Evolutionary conservation across 1,284 basidiomycete species (phyloP), one percentile per base, ranked within the genome.

Genomic region (Coniophora puteana): DNA sequence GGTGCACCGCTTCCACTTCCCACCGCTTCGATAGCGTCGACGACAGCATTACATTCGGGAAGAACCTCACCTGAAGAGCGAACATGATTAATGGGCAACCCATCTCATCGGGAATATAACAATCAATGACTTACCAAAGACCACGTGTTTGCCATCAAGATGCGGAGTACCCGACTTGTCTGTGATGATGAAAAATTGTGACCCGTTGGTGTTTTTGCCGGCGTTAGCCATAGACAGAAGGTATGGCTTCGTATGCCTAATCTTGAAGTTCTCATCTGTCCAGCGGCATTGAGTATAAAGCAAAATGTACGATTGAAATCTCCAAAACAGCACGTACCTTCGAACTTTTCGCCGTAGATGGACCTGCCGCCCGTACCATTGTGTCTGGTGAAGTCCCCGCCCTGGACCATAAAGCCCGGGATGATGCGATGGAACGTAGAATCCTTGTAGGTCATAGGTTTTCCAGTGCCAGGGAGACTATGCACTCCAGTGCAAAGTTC

Each of bases 291-390:
- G 11, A 45, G 40, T 30, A 13, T 28, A 20, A 18, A 27, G 13
- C 20, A 8, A 45, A 25, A 44, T 21, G 20, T 30, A 18, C 21
- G 16, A 11, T 13, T n/a, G 26, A 12, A 18, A 7, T 16, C n/a
- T 4, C 5, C 12, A 17, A 35, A 37, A 32, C 28, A 52, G 38
- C 16, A 51, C 68, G 46, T 38, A 83, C 84, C 85, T n/a, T 53
- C 63, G 50, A 89, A 92, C 58, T 87, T 91, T 51, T 80, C 76
- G 50, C 94, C 93, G 54, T 94, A 97, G 65, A 98, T 97, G 20
- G 85, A 91, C 66, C 85, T 86, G 41, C 90, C 91, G 46, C 95
- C 94, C 1, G 92, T 97, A 12, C 95, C 94, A 55, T 97, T 81
- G 26, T 61, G 55, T 14, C 53, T 59, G 48, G 81, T 85, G 65